Evolutionary conservation across 345 rosid species (phyloP).

Genomic region (Alliaria petiolata): DNA sequence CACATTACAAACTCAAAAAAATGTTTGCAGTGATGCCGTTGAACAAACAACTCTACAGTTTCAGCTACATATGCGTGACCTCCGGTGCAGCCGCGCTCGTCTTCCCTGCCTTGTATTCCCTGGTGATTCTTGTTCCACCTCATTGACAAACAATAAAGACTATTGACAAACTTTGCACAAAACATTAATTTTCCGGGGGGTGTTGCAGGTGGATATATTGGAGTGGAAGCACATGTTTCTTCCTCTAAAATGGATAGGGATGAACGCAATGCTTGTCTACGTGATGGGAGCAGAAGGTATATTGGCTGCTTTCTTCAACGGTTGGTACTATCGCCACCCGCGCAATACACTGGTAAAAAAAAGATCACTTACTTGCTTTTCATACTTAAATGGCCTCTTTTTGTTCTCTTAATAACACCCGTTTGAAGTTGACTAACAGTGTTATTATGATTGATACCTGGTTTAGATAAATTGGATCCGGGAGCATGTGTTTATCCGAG

Average conservation of each 20-base stretch:
- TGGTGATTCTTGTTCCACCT: conserved; percentile 40
- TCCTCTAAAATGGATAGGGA: conserved; percentile 85
- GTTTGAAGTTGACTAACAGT: background rate
- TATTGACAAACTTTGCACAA: background rate
- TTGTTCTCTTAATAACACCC: background rate
- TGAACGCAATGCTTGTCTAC: conserved; percentile 93
- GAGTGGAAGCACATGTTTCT: conserved; percentile 43
- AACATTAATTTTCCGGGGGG: background rate
- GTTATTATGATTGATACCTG: background rate
- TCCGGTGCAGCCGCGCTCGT: conserved; percentile 79
- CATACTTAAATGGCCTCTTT: background rate
- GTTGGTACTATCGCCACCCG: conserved; percentile 79
- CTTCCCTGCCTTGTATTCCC: conserved; percentile 57
- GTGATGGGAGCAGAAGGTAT: conserved; percentile 96
- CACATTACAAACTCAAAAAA: too few relatives aligned
- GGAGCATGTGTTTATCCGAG: conserved; percentile 55
- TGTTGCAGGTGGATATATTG: conserved; percentile 61
- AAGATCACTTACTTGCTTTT: background rate
- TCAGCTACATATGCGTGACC: conserved; percentile 81
- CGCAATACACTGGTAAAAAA: conserved; percentile 57
- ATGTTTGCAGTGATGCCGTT: conserved; percentile 63
- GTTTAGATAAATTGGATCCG: conserved; percentile 60
- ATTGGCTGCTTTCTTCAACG: conserved; percentile 80
- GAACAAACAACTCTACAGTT: conserved; percentile 76
- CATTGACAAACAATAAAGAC: background rate